Conservation (phyloP, 75 land plant species). For the Cupressus sempervirens region DNA sequence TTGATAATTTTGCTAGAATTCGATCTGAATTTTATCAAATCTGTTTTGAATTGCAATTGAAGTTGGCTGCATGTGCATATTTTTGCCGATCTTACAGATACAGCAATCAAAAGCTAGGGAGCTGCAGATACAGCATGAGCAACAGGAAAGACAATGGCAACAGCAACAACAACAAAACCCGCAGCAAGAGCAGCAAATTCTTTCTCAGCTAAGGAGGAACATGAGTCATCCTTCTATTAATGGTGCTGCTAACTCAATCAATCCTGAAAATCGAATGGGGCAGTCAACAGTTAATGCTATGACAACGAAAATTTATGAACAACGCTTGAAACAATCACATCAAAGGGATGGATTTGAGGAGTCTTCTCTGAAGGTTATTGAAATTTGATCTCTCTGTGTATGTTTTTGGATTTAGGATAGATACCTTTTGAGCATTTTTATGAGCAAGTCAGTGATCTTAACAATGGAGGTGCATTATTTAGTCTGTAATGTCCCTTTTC, state of each 20-base stretch:
- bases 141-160: conserved; percentile 29
- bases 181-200: conserved; percentile 44
- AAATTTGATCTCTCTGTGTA: conserved; percentile 25
- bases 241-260: conserved; percentile 47
- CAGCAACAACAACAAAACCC: conserved; percentile 23
- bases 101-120: conserved; percentile 42
- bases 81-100: conserved; percentile 16
- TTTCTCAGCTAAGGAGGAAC: conserved; percentile 22
- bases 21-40: background rate
- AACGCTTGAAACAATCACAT: conserved; percentile 50
- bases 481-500: background rate
- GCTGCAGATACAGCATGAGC: conserved; percentile 26
- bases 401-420: conserved; percentile 1
- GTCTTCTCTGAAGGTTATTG: conserved; percentile 40
- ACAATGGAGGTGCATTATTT: background rate
- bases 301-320: conserved; percentile 74
- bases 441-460: background rate
- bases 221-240: conserved; percentile 40
- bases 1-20: background rate
- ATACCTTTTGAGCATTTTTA: background rate
- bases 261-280: conserved; percentile 64
- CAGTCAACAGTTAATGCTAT: conserved; percentile 68
- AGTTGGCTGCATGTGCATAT: background rate
- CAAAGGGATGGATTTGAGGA: conserved; percentile 31
- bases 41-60: background rate